Evolutionary conservation across 805 yeast species (phyloP).

Genomic region (Candida endomychidarum): DNA sequence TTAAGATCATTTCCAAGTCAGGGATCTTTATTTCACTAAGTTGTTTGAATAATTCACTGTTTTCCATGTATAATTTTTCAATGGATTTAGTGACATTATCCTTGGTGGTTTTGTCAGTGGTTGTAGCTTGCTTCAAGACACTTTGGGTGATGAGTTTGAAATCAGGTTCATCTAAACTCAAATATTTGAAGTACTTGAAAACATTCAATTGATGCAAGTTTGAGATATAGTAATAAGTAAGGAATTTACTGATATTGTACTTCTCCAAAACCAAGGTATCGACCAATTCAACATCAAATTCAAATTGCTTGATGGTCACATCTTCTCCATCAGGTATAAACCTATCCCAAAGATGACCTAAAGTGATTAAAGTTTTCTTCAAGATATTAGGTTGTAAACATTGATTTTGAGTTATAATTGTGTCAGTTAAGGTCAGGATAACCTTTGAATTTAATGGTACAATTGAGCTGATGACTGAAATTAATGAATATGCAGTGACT

Average conservation of each 20-base stretch:
- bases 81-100: constrained; percentile 19
- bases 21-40: constrained; percentile 20
- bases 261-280: constrained; percentile 8
- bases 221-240: constrained; percentile 28
- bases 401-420: constrained; percentile 24
- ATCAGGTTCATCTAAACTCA: constrained; percentile 18
- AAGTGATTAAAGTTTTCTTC: constrained; percentile 37
- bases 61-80: constrained; percentile 18
- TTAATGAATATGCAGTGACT: constrained; percentile 77
- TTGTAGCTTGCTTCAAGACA: constrained; percentile 16
- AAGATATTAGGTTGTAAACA: constrained; percentile 21
- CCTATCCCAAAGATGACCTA: constrained; percentile 41
- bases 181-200: constrained; percentile 22
- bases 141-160: constrained; percentile 19
- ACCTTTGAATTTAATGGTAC: constrained; percentile 50
- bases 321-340: constrained; percentile 4
- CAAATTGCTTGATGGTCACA: constrained; percentile 6
- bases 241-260: constrained; percentile 24
- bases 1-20: constrained; percentile 56
- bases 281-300: constrained; percentile 8
- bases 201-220: constrained; percentile 22
- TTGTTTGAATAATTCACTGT: constrained; percentile 22
- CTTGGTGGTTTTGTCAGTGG: constrained; percentile 18
- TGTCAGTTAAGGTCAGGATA: constrained; percentile 31
- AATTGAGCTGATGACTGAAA: constrained; percentile 76